A percentile compares a stretch with the other conserved stretches of the same genome.
Conservation (phyloP, 345 rosid species). For the Eucalyptus polybractea region DNA sequence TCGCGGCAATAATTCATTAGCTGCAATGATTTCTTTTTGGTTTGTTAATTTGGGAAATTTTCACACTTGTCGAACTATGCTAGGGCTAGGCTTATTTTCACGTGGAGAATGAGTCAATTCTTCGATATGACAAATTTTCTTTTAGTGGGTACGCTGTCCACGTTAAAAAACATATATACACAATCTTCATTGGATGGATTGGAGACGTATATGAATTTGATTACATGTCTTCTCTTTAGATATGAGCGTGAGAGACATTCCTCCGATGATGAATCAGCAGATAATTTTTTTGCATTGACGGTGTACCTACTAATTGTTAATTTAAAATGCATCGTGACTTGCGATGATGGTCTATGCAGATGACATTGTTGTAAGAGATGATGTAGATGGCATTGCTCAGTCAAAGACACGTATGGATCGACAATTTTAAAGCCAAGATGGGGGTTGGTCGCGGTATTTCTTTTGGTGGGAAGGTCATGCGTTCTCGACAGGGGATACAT, state of each 20-base stretch:
- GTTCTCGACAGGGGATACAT: neutral
- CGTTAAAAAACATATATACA: neutral
- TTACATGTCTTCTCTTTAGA: fast-evolving
- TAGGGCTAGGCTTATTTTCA: neutral
- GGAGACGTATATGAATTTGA: neutral
- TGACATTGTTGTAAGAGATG: neutral
- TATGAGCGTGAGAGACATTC: neutral
- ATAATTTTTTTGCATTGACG: neutral
- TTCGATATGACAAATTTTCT: neutral
- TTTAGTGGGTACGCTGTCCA: neutral
- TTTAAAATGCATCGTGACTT: too few species aligned
- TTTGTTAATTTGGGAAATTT: neutral
- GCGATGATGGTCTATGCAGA: neutral
- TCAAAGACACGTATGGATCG: neutral
- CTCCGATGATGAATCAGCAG: neutral
- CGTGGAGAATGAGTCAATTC: neutral
- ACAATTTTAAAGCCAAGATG: neutral
- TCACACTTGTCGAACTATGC: neutral
- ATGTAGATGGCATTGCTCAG: neutral
- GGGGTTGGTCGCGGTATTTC: fast-evolving
- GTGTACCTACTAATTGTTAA: too few species aligned
- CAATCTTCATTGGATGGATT: neutral
- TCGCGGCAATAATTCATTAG: neutral
- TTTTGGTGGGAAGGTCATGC: neutral
- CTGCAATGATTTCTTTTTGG: neutral